These are phyloP conservation scores for Leucoagaricus sp. DNA, from an alignment of 1,284 basidiomycete species.

Conservation along the genomic window DNA sequence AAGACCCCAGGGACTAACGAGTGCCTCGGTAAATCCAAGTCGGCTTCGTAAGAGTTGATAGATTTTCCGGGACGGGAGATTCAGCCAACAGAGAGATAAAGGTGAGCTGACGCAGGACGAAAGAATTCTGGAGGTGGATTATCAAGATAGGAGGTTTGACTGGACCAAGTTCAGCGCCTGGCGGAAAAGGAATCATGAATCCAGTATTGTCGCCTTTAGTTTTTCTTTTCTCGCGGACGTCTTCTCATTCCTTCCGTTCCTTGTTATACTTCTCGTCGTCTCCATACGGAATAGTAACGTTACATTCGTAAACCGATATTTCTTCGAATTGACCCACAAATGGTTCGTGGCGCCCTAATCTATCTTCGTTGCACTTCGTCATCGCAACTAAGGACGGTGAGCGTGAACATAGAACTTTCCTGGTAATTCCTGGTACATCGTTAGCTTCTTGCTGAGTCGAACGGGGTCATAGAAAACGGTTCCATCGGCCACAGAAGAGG, in stretches of 20 bases:
- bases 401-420: constrained; percentile 2
- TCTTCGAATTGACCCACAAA: no score
- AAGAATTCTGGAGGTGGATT: neutral
- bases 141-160: neutral
- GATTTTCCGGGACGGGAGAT: constrained; percentile 39
- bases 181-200: no score
- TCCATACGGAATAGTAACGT: no score
- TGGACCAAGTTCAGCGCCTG: no score
- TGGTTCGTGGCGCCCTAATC: no score
- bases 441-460: neutral
- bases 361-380: no score
- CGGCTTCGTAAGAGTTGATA: constrained; percentile 41
- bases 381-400: no score
- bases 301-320: no score
- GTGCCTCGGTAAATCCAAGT: constrained; percentile 43
- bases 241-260: no score
- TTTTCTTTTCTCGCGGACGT: no score
- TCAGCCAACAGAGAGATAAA: constrained; percentile 39
- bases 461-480: neutral
- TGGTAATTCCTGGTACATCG: constrained; percentile 2
- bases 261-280: no score
- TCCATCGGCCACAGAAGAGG: neutral
- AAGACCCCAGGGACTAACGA: constrained; percentile 29
- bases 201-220: no score
- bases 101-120: constrained; percentile 35